A percentile compares a stretch with the other conserved stretches of the same genome.
Evolutionary conservation across 805 yeast genomes (phyloP).

Genomic region (Yarrowia sp.): DNA sequence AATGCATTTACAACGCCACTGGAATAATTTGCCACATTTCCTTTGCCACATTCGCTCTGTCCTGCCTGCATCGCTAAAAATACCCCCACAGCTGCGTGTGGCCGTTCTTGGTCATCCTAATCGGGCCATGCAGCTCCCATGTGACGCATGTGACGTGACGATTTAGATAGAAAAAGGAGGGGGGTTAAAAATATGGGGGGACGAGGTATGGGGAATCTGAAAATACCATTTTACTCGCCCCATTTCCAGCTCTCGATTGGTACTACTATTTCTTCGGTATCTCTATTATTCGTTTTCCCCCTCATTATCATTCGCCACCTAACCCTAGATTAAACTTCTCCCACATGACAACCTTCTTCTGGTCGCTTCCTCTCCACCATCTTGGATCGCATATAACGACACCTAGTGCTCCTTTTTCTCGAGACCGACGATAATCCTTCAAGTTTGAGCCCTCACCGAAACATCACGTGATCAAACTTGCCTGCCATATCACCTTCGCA

Average conservation of each 20-base stretch:
- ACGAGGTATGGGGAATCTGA: too few relatives aligned
- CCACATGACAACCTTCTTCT: conserved; percentile 1
- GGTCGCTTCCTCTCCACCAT: conserved; percentile 10
- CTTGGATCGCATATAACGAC: conserved; percentile 12
- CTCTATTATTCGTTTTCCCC: not conserved
- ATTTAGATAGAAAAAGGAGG: not conserved
- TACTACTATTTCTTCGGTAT: too few relatives aligned
- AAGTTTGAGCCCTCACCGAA: conserved; percentile 1
- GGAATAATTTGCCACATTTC: not conserved
- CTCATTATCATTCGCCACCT: not conserved
- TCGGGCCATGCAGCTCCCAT: conserved; percentile 12
- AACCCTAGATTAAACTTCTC: not conserved
- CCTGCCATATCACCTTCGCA: too few relatives aligned
- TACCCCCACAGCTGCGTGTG: not conserved
- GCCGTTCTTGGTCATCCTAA: conserved; percentile 7
- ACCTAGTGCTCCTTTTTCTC: not conserved
- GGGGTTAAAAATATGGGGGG: too few relatives aligned
- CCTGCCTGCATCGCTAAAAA: not conserved
- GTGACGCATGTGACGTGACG: conserved; percentile 5
- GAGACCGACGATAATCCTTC: not conserved
- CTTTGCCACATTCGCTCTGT: too few relatives aligned
- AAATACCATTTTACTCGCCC: too few relatives aligned
- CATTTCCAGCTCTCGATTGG: too few relatives aligned
- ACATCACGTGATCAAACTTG: conserved; percentile 9
- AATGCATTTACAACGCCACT: too few relatives aligned